A percentile compares a stretch with the other conserved stretches of the same genome.
These are phyloP conservation scores for Ramalina peruviana DNA, from an alignment of 495 filamentous ascomycete species.

Conservation along the genomic window DNA sequence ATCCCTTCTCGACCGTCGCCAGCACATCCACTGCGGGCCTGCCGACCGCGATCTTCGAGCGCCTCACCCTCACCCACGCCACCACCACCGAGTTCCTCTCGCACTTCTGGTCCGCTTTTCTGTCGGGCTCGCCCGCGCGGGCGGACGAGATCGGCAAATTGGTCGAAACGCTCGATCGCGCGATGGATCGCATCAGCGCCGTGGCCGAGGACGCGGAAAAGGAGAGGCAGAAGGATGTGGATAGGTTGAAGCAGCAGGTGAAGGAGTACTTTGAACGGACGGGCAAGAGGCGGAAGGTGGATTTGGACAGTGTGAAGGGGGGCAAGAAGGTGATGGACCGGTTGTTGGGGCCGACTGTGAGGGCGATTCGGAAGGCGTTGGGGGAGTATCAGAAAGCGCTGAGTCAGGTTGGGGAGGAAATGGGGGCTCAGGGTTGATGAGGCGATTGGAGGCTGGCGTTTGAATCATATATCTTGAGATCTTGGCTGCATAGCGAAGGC, in stretches of 20 bases:
- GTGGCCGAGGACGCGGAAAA: conserved; percentile 69
- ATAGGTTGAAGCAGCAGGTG: conserved; percentile 50
- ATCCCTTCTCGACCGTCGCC: conserved; percentile 19
- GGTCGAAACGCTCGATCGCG: conserved; percentile 61
- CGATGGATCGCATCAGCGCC: conserved; percentile 64
- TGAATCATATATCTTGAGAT: not conserved
- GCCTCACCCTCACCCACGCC: conserved; percentile 71
- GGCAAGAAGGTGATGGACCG: conserved; percentile 62
- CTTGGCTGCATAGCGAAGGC: conserved; percentile 3
- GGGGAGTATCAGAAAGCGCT: conserved; percentile 37
- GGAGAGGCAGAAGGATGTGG: conserved; percentile 45
- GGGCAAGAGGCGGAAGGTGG: conserved; percentile 51
- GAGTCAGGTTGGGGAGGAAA: too few relatives aligned
- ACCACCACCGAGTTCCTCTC: conserved; percentile 90
- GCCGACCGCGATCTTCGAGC: conserved; percentile 49
- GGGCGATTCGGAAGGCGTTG: conserved; percentile 49
- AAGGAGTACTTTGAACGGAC: conserved; percentile 53
- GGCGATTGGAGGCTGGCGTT: not conserved
- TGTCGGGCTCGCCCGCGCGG: conserved; percentile 69
- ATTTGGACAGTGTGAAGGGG: conserved; percentile 50
- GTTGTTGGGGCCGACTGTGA: conserved; percentile 56
- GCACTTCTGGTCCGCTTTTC: conserved; percentile 85
- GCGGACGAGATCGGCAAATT: conserved; percentile 61
- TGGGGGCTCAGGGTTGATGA: not conserved
- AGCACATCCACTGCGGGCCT: conserved; percentile 42